Percentiles rank a stretch among this genome's conserved stretches.
These are phyloP conservation scores for Capronia epimyces DNA, from an alignment of 2,329 filamentous ascomycete species.

Conservation along the genomic window DNA sequence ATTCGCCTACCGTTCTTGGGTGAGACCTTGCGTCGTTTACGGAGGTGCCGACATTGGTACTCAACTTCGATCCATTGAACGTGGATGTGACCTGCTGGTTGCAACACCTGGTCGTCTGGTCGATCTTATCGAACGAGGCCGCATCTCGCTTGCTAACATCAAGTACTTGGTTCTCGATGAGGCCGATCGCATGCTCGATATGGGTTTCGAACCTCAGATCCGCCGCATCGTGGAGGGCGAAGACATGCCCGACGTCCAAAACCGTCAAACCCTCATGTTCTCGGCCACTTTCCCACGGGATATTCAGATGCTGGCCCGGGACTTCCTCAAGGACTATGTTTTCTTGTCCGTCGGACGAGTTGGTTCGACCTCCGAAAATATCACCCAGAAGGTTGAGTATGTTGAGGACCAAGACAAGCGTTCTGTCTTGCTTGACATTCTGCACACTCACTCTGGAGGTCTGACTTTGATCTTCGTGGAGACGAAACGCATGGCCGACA, in stretches of 20 bases:
- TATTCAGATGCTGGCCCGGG: slow-evolving; percentile 97
- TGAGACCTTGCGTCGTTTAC: slow-evolving; percentile 95
- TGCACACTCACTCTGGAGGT: slow-evolving; percentile 85
- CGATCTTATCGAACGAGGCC: slow-evolving; percentile 95
- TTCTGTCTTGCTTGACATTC: slow-evolving; percentile 92
- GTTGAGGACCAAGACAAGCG: slow-evolving; percentile 97
- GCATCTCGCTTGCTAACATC: slow-evolving; percentile 96
- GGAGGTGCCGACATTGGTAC: slow-evolving; percentile 98
- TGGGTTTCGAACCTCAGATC: slow-evolving; percentile 99
- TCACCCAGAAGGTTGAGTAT: slow-evolving; percentile 97
- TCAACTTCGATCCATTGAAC: slow-evolving; percentile 96
- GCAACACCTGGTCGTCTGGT: slow-evolving; percentile 96
- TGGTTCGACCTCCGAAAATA: slow-evolving; percentile 99
- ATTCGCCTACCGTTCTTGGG: slow-evolving; percentile 98
- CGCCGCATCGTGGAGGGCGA: slow-evolving; percentile 96
- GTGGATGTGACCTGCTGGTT: slow-evolving; percentile 91
- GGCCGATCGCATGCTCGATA: slow-evolving; percentile 99
- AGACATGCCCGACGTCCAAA: slow-evolving; percentile 81
- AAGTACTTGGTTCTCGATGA: slow-evolving; percentile 98
- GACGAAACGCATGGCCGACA: slow-evolving; percentile 99
- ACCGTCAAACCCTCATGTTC: slow-evolving; percentile 98
- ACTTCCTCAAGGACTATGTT: slow-evolving; percentile 98
- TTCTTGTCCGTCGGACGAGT: slow-evolving; percentile 98
- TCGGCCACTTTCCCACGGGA: slow-evolving; percentile 98
- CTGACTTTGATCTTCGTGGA: slow-evolving; percentile 97